Base-by-base conservation (phyloP, 805 yeast species). In the Saturnispora diversa region DNA sequence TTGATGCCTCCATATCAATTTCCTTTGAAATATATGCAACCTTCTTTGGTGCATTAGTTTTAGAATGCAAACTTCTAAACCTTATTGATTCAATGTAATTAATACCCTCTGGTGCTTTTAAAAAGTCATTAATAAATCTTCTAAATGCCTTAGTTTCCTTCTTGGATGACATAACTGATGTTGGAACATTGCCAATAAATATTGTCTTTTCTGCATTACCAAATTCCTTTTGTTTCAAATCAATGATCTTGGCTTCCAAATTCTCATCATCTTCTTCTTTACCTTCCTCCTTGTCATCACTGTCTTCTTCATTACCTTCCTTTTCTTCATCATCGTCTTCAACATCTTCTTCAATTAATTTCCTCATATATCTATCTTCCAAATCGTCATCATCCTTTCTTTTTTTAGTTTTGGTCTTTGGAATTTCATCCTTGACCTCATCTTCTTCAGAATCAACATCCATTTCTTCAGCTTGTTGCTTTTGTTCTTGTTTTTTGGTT, bases 41-140 rank as follows among this genome's bases (percentile, higher is more conserved):
- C 55, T 87, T 90, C 58, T 97, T 75, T 40, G 97, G 97, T 37
- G 87, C 68, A 25, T 83, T 78, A 55, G 87, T 94, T 41, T 81
- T 77, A 48, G 88, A 85, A 2, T 95, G 84, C 49, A 92, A 81
- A 2, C 97, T 87, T 63, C 99, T 74, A 68, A 87, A 92, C 59
- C 99, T 72, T 37, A 87, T 69, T 10, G 95, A 83, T 35, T 76
- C 80, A 37, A 90, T 66, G 4, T 21, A 23, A 23, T 33, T 45
- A 2, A 36, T 20, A 21, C 37, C 33, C 19, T 39, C 48, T 3
- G 45, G 43, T 11, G 44, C 40, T 5, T 41, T 26, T 11, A 50
- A 31, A 40, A 54, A 58, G 29, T 64, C 55, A 24, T 60, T 54
- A 50, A 90, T 83, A n/a, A 72, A 61, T 46, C 66, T 67, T 58